Percentiles rank a stretch among this genome's conserved stretches.
phyloP scores from a whole-genome alignment of 2,329 filamentous ascomycete genomes.

The Trichoderma sp. region DNA sequence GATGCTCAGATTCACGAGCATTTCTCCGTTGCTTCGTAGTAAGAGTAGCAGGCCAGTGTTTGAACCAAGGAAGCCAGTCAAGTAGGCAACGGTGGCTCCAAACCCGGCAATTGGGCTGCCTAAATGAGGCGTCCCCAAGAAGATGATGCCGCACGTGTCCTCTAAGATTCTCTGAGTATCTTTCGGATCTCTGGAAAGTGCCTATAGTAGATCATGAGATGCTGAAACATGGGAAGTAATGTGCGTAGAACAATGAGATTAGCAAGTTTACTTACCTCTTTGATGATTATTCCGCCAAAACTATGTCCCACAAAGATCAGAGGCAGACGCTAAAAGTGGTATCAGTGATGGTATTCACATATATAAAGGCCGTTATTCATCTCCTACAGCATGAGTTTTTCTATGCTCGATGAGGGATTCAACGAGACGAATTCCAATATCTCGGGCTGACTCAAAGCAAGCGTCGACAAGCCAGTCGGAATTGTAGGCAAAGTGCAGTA shows the following conservation, averaged over 20 bases:
- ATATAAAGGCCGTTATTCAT: too few species aligned
- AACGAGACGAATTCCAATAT: background rate
- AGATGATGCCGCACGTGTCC: slow-evolving; percentile 27
- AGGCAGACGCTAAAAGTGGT: slow-evolving; percentile 16
- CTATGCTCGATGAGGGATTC: background rate
- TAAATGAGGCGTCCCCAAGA: slow-evolving; percentile 29
- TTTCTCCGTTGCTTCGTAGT: slow-evolving; percentile 10
- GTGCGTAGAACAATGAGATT: background rate
- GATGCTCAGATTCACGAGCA: slow-evolving; percentile 10
- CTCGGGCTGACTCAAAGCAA: background rate
- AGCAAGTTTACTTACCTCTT: slow-evolving; percentile 26
- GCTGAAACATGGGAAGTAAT: slow-evolving; percentile 5
- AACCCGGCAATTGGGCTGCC: slow-evolving; percentile 23
- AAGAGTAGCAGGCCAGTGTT: slow-evolving; percentile 21
- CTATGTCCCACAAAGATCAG: slow-evolving; percentile 31
- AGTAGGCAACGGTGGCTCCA: slow-evolving; percentile 13
- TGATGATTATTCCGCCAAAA: slow-evolving; percentile 31
- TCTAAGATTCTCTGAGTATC: slow-evolving; percentile 22
- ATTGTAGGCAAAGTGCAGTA: slow-evolving; percentile 30
- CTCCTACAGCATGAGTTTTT: background rate
- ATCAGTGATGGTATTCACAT: background rate
- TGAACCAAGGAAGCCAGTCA: slow-evolving; percentile 27
- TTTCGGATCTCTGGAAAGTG: background rate
- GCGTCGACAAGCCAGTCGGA: slow-evolving; percentile 31
- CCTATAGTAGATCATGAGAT: background rate